Evolutionary conservation across 805 yeast genomes (phyloP), one percentile per base, ranked within the genome.

Genomic region (Saturnispora mendoncae): DNA sequence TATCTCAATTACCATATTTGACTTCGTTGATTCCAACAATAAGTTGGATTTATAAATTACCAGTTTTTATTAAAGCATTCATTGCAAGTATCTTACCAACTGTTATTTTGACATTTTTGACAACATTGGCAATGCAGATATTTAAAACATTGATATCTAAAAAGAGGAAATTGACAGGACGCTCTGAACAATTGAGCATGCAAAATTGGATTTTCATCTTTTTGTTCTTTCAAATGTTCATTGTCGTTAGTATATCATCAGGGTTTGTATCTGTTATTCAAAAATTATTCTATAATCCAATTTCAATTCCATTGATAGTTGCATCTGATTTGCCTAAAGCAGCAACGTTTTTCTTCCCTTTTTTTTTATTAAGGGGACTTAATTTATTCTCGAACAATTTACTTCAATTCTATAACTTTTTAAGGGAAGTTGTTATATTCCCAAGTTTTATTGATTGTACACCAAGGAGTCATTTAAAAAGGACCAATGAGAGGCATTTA

Each of bases 301-400:
- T 78, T 0, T 74, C 84, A 0, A 72, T 84, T 10, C 86, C 92
- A 1, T 66, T 75, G 5, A 58, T 84, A 41, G 65, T 86, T 19
- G 95, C 95, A 0, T 69, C 72, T 12, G 84, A 86, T 51, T 66
- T 88, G 27, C 95, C 96, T 0, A 83, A 82, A 53, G 83, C 94
- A 19, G 80, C 95, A 1, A 84, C 80, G 33, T 87, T 88, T 54
- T 88, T 87, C 62, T 80, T 80, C 57, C 82, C 88, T 3, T 85
- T 80, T 53, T 64, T 86, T 29, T 62, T 84, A 0, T 66, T 87
- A 26, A 79, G 83, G 58, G 90, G 94, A 0, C 62, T 87, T 42
- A 74, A 88, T 1, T 76, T 82, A 41, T 74, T 81, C 47, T 95
- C 95, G 0, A 76, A 75, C 43, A 77, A 77, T 45, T 66, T 88